Evolutionary conservation across 352 stramenopile genomes (phyloP).

Genomic region (Pseudoperonospora humuli): DNA sequence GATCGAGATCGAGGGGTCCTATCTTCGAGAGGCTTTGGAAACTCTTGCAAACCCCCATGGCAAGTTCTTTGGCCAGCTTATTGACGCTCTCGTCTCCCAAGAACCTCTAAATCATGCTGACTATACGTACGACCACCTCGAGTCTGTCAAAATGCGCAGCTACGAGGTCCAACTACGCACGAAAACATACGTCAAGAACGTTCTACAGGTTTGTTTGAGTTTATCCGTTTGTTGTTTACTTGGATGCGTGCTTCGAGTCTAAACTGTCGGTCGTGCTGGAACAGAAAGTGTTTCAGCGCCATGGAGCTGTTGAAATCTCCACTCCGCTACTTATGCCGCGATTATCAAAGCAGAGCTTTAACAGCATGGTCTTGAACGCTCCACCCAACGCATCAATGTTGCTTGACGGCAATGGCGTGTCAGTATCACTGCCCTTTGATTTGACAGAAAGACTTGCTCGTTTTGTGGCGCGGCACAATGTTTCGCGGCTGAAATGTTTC

Average conservation of each 20-base stretch:
- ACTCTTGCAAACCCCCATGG: constrained; percentile 84
- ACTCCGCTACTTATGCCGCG: constrained; percentile 77
- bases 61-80: constrained; percentile 84
- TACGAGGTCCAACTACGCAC: constrained; percentile 60
- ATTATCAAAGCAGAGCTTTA: constrained; percentile 56
- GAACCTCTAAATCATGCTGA: constrained; percentile 74
- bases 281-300: constrained; percentile 78
- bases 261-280: constrained; percentile 1
- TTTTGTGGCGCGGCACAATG: constrained; percentile 75
- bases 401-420: constrained; percentile 71
- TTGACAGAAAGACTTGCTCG: constrained; percentile 75
- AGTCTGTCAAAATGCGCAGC: constrained; percentile 68
- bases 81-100: constrained; percentile 68
- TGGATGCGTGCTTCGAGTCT: neutral
- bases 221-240: neutral
- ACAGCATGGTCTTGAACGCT: constrained; percentile 43
- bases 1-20: constrained; percentile 79
- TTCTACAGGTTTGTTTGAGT: constrained; percentile 37
- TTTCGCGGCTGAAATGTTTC: constrained; percentile 75
- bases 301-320: constrained; percentile 69
- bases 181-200: constrained; percentile 57
- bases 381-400: constrained; percentile 54
- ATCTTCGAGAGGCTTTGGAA: constrained; percentile 75
- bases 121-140: constrained; percentile 81
- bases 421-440: constrained; percentile 77